phyloP scores from a whole-genome alignment of 2,329 filamentous ascomycete genomes.

The Didymella pinodella region DNA sequence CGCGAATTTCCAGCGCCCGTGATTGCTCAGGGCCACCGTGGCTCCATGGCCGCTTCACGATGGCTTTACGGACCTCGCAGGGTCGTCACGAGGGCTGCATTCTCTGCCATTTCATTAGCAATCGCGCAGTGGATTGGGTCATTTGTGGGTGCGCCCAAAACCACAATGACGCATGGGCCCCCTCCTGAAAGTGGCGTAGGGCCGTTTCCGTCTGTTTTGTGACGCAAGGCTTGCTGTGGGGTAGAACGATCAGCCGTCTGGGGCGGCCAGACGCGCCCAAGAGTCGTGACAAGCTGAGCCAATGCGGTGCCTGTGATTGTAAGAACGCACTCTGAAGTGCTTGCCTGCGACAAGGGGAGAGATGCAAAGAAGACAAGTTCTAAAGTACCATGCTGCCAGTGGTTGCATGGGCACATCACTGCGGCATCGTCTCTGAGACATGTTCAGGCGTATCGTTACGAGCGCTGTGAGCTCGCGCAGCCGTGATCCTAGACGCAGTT shows the following conservation, averaged over 20 bases:
- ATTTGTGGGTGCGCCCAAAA: constrained; percentile 24
- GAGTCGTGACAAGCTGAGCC: constrained; percentile 16
- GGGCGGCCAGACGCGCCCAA: constrained; percentile 23
- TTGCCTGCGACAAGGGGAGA: constrained; percentile 16
- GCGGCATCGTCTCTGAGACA: constrained; percentile 13
- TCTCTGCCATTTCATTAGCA: constrained; percentile 20
- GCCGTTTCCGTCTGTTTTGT: constrained; percentile 29
- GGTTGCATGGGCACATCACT: constrained; percentile 7
- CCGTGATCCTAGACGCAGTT: constrained; percentile 20
- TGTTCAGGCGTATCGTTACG: constrained; percentile 11
- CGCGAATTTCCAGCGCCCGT: constrained; percentile 25
- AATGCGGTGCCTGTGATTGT: constrained; percentile 18
- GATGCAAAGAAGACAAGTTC: constrained; percentile 11
- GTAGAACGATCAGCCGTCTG: constrained; percentile 24
- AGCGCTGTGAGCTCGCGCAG: constrained; percentile 15
- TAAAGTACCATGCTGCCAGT: constrained; percentile 5
- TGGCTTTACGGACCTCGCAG: constrained; percentile 10
- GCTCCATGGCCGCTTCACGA: constrained; percentile 12
- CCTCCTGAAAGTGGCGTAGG: constrained; percentile 22
- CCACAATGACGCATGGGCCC: constrained; percentile 29
- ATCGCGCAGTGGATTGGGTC: constrained; percentile 17
- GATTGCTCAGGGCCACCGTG: neutral
- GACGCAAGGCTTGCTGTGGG: constrained; percentile 28
- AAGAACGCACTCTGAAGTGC: constrained; percentile 16
- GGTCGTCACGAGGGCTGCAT: constrained; percentile 20